Evolutionary conservation across 2,329 filamentous ascomycete genomes (phyloP), one percentile per base, ranked within the genome.

Genomic region (Teratosphaeria epicoccoides): DNA sequence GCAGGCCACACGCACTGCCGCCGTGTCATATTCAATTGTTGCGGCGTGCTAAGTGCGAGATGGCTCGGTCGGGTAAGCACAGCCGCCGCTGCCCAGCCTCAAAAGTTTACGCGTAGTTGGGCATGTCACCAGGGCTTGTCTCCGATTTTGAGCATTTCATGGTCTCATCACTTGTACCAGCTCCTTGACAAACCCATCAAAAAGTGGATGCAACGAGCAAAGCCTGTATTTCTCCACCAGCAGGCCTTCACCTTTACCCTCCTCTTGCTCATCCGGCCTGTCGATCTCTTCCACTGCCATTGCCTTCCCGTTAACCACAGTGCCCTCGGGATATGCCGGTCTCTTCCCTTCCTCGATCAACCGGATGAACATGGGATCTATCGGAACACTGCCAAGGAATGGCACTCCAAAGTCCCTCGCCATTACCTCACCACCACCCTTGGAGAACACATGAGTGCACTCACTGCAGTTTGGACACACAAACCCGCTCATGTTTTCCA

Each of bases 401-500:
- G 79, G 81, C 29, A 97, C 87, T 0, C 75, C 75, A 66, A 95
- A 93, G 60, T 97, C 89, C 46, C 80, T 73, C 6, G 91, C 89
- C 89, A 98, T 95, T 23, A 86, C 79, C 67, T 87, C 76, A 6
- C 93, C 93, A 3, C 93, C 93, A 3, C 93, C 93, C 51, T 87
- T 90, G 49, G 85, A 88, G 68, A 98, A 98, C 49, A 97, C 80
- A 70, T 97, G 88, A 49, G 88, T 95, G 70, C 91, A 94, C 67
- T 96, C 89, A 48, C 77, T 77, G 63, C 80, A 83, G 55, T 80
- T 82, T 12, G 80, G 80, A 64, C 87, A 93, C n/a, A 93, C 85
- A 61, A 87, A 94, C 2, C 88, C 88, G 59, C 84, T 85, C 93
- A 98, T 97, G 67, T 98, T 98, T 73, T 98, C 93, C 45, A 98